Evolutionary conservation across 768 basidiomycete species (phyloP).

Genomic region (Tulasnella sp.): DNA sequence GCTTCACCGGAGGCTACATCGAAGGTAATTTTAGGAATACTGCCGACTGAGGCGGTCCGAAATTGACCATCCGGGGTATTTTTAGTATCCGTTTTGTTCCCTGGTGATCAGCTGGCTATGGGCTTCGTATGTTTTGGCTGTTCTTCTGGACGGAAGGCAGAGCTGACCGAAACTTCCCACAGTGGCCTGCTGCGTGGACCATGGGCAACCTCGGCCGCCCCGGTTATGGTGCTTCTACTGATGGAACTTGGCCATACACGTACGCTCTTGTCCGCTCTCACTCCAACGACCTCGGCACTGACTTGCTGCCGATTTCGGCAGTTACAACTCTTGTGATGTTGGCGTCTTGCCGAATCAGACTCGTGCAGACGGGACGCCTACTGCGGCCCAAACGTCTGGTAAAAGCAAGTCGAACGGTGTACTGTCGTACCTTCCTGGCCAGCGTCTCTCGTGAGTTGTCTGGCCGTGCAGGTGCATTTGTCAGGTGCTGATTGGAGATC

Average conservation of each 20-base stretch:
- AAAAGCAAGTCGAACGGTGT: conserved; percentile 51
- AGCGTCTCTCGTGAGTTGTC: conserved; percentile 59
- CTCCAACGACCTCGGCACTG: not conserved
- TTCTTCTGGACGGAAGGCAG: not conserved
- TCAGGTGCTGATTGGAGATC: conserved; percentile 33
- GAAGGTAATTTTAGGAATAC: conserved; percentile 43
- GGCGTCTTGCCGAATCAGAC: conserved; percentile 58
- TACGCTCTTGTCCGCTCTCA: conserved; percentile 38
- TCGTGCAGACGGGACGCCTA: conserved; percentile 42
- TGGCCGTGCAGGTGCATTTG: not conserved
- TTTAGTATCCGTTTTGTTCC: conserved; percentile 51
- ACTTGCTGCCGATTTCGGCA: conserved; percentile 33
- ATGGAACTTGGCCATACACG: conserved; percentile 83
- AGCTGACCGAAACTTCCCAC: conserved; percentile 13
- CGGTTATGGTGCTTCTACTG: conserved; percentile 73
- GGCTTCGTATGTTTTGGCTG: conserved; percentile 45
- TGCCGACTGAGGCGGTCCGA: not conserved
- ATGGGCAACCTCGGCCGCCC: conserved; percentile 84
- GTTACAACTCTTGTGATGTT: conserved; percentile 55
- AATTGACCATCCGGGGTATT: not conserved
- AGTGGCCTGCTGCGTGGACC: conserved; percentile 88
- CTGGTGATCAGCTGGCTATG: conserved; percentile 52
- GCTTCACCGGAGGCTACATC: conserved; percentile 55
- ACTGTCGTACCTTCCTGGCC: conserved; percentile 74
- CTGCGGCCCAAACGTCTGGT: conserved; percentile 43